Conservation (phyloP, 805 yeast species). For the Nematodospora valgi region DNA sequence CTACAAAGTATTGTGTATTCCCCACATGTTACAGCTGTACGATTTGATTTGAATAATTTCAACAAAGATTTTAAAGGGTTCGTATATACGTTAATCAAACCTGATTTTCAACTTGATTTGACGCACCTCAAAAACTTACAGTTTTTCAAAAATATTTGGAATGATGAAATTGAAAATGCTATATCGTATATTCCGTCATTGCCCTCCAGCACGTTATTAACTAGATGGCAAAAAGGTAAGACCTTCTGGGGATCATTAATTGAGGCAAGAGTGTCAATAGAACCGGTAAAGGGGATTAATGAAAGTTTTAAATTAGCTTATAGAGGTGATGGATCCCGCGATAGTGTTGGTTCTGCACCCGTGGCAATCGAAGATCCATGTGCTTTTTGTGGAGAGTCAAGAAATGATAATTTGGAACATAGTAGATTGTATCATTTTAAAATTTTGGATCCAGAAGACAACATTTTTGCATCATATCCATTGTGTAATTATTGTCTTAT, state of each 20-base stretch:
- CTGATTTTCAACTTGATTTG: conserved; percentile 35
- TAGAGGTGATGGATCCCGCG: conserved; percentile 13
- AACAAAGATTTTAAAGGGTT: conserved; percentile 43
- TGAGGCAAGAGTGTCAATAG: conserved; percentile 79
- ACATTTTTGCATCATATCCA: conserved; percentile 49
- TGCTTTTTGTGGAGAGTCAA: conserved; percentile 76
- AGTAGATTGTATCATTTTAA: conserved; percentile 73
- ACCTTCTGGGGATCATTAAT: conserved; percentile 62
- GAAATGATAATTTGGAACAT: conserved; percentile 69
- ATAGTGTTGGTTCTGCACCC: conserved; percentile 35
- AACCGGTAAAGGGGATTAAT: conserved; percentile 82
- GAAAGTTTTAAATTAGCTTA: conserved; percentile 58
- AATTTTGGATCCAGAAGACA: conserved; percentile 33
- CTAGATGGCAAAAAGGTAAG: conserved; percentile 41
- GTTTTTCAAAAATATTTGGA: conserved; percentile 60
- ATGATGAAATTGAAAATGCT: conserved; percentile 69
- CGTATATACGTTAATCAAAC: conserved; percentile 27
- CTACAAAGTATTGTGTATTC: conserved; percentile 26
- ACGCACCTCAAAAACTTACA: conserved; percentile 46
- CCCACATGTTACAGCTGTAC: conserved; percentile 31
- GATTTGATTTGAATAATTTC: conserved; percentile 45
- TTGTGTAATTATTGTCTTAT: conserved; percentile 80
- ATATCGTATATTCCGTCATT: conserved; percentile 30
- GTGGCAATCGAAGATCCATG: conserved; percentile 76
- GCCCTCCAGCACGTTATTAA: conserved; percentile 46